Conservation (phyloP, 306 rosid species). For the Castanea crenata region DNA sequence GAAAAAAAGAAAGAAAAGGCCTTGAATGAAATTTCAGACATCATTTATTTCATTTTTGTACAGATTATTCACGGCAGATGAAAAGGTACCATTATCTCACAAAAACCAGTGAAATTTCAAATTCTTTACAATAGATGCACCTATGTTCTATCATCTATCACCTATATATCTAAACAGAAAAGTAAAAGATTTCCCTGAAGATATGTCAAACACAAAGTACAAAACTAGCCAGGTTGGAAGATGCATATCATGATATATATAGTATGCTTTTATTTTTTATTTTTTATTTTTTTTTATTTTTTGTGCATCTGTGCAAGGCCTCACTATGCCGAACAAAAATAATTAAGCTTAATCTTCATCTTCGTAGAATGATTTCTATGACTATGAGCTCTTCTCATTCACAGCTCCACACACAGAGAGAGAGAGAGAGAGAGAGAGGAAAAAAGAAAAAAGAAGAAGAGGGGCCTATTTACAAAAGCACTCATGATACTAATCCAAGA, state of each 20-base stretch:
- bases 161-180: not conserved
- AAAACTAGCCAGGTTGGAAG: not conserved
- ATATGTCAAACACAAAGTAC: not conserved
- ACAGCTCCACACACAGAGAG: not conserved
- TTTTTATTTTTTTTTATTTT: too few species aligned
- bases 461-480: constrained; percentile 19
- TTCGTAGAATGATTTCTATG: constrained; percentile 3
- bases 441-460: not conserved
- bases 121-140: not conserved
- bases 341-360: not conserved
- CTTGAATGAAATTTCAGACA: not conserved
- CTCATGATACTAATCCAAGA: constrained; percentile 31
- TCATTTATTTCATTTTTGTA: not conserved
- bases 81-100: not conserved
- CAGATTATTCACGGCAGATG: not conserved
- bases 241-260: not conserved
- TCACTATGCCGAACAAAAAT: not conserved
- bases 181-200: not conserved
- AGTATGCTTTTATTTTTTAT: not conserved
- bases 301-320: not conserved
- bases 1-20: too few species aligned
- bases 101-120: not conserved
- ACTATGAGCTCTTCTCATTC: constrained; percentile 10
- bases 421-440: not conserved
- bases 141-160: not conserved